phyloP scores from a whole-genome alignment of 2,329 filamentous ascomycete species.

The Xylariales sp. region DNA sequence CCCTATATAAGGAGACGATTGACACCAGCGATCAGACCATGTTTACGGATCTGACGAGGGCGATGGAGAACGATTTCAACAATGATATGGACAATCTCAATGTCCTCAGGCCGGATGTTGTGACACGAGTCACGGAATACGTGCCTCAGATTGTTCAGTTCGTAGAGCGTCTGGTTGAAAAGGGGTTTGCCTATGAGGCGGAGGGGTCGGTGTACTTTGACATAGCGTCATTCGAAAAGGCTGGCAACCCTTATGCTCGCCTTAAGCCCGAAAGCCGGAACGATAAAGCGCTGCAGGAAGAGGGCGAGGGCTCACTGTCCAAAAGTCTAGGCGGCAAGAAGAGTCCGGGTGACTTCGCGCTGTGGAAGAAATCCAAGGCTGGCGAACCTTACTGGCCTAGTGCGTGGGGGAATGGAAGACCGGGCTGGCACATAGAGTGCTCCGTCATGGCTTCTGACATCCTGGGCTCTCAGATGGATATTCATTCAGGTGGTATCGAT shows the following conservation, averaged over 20 bases:
- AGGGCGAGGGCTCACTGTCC: conserved; percentile 81
- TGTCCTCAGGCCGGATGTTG: conserved; percentile 72
- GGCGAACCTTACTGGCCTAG: conserved; percentile 90
- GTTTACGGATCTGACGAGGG: conserved; percentile 80
- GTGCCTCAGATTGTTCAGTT: conserved; percentile 83
- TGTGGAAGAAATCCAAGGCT: conserved; percentile 90
- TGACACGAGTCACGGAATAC: conserved; percentile 91
- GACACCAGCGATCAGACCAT: conserved; percentile 64
- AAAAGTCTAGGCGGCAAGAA: conserved; percentile 63
- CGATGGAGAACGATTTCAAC: conserved; percentile 84
- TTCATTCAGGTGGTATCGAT: conserved; percentile 90
- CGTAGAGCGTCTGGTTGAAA: conserved; percentile 75
- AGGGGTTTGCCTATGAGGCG: conserved; percentile 77
- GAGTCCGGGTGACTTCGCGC: conserved; percentile 76
- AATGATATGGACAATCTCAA: conserved; percentile 86
- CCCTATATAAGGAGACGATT: conserved; percentile 56
- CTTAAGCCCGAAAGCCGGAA: conserved; percentile 81
- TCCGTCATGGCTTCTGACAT: conserved; percentile 90
- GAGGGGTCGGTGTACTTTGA: conserved; percentile 95
- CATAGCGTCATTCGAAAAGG: conserved; percentile 77
- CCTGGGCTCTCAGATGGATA: conserved; percentile 81
- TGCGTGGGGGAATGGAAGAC: conserved; percentile 81
- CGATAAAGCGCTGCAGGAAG: conserved; percentile 77
- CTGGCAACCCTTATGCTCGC: conserved; percentile 80
- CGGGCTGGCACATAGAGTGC: conserved; percentile 97